Evolutionary conservation across 192 early-diverging fungal genomes (phyloP), one percentile per base, ranked within the genome.

Genomic region (Coemansia sp.): DNA sequence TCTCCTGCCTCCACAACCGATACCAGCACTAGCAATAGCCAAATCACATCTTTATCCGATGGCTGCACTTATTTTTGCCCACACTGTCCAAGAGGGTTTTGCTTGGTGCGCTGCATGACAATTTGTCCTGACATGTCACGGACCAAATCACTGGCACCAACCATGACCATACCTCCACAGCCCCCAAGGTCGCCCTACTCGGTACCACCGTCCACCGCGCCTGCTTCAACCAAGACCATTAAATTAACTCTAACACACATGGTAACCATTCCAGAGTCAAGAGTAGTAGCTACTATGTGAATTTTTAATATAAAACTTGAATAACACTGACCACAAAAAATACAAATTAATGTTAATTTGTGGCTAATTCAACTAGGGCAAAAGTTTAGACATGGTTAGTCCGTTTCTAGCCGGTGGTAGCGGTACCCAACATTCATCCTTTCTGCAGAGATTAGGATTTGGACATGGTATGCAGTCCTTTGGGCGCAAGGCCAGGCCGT

Each of bases 391-490:
- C 2, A 68, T 39, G 50, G 57, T 33, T 13, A 59, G 51, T 16
- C 61, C 62, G 16, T 71, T 70, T 54, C 69, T 71, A 11, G 67
- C 57, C 4, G 78, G 78, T 7, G 78, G 78, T 2, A 80, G 59
- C 6, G 73, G 73, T 0, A 80, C 78, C 69, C 78, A 80, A 67
- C 78, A 80, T 6, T 80, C 78, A 61, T 80, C 72, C 41, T 72
- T 72, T 62, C 63, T 70, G 63, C 66, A 71, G 6, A 75, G 36
- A 17, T 67, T 63, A 11, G 78, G 70, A 27, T 62, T 72, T n/a
- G 78, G 72, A 17, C 78, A 80, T 7, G 78, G 78, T 16, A 75
- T 65, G 35, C 78, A 80, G 1, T 80, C 78, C 24, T 66, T 64
- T 19, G 41, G 65, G 14, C 21, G 62, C 13, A 75, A 24, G 17